Conservation (phyloP, 1,284 basidiomycete species). For the Lentinus polychrous region DNA sequence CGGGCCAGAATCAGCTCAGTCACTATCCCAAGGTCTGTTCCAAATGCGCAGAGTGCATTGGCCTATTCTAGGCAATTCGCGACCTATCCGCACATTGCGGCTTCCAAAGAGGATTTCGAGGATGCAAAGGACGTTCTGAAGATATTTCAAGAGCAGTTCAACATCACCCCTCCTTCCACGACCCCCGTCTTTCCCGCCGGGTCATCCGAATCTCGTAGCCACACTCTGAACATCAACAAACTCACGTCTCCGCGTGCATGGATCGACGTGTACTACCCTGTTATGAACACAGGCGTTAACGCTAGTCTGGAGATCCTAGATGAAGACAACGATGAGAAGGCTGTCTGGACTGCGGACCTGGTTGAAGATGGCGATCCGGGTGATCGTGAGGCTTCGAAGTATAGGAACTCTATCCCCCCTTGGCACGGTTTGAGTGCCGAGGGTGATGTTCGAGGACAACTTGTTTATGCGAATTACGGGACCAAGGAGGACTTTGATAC, state of each 20-base stretch:
- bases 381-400: conserved; percentile 58
- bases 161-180: conserved; percentile 36
- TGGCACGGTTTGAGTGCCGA: conserved; percentile 68
- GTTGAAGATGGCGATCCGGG: conserved; percentile 60
- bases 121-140: conserved; percentile 59
- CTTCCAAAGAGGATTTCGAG: conserved; percentile 54
- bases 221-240: conserved; percentile 50
- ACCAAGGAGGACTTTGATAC: conserved; percentile 47
- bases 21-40: conserved; percentile 44
- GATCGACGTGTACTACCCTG: conserved; percentile 80
- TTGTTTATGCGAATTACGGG: conserved; percentile 84
- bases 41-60: conserved; percentile 47
- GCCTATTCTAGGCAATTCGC: conserved; percentile 52
- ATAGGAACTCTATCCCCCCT: conserved; percentile 49
- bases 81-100: conserved; percentile 68
- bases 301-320: conserved; percentile 55
- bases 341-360: conserved; percentile 65
- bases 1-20: no score
- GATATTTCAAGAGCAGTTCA: conserved; percentile 57
- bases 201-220: conserved; percentile 51
- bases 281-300: conserved; percentile 71
- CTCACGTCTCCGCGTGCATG: conserved; percentile 53
- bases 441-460: conserved; percentile 59
- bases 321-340: conserved; percentile 41
- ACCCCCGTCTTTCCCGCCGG: conserved; percentile 63